Percentiles rank a stretch among this genome's conserved stretches.
Conservation (phyloP, 2,329 filamentous ascomycete genomes). For the Cercospora sp. region DNA sequence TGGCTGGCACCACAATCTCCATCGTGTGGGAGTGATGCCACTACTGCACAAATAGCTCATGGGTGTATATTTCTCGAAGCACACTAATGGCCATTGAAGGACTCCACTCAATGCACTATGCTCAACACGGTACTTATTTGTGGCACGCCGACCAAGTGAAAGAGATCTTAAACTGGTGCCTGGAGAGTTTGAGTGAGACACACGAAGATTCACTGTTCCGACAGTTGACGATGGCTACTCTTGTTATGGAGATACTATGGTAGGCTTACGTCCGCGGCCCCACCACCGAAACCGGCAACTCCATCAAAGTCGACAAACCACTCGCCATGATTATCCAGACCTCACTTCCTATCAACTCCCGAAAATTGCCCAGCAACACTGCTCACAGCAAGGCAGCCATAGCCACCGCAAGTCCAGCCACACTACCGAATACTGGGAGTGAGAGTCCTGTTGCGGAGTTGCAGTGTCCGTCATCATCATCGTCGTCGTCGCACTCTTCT, state of each 20-base stretch:
- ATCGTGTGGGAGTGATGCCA: neutral
- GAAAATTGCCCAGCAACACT: neutral
- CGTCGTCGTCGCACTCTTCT: constrained; percentile 14
- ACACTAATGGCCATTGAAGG: neutral
- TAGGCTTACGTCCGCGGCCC: neutral
- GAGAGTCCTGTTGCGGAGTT: constrained; percentile 8
- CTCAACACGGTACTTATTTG: neutral
- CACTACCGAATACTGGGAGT: constrained; percentile 12
- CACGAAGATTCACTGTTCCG: neutral
- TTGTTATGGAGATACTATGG: neutral
- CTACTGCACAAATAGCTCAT: neutral
- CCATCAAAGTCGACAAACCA: neutral
- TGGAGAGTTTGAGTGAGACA: neutral
- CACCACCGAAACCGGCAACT: neutral
- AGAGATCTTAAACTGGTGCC: neutral
- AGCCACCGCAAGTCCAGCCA: constrained; percentile 15
- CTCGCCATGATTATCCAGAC: neutral
- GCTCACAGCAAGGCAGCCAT: constrained; percentile 16
- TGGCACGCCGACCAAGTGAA: neutral
- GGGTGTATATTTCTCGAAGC: neutral
- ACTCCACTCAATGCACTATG: neutral
- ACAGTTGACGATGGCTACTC: neutral
- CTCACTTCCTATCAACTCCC: neutral
- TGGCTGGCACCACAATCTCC: neutral
- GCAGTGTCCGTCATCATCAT: constrained; percentile 4